Conservation (phyloP, 495 filamentous ascomycete species). For the Talaromyces wortmannii region DNA sequence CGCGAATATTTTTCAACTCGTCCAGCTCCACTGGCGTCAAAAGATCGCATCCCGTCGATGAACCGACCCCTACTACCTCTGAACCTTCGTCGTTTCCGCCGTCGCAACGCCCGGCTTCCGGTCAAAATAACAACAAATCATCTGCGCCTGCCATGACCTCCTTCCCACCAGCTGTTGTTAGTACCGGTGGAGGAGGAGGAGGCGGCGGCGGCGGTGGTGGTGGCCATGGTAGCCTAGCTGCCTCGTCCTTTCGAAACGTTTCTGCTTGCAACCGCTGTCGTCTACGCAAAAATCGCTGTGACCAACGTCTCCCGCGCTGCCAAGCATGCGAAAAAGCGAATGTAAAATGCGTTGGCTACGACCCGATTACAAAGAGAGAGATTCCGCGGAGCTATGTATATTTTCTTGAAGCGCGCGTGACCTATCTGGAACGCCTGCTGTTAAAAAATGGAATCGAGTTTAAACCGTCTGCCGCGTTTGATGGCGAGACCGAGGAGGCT, state of each 20-base stretch:
- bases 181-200: slow-evolving; percentile 6
- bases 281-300: slow-evolving; percentile 88
- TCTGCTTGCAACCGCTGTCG: slow-evolving; percentile 92
- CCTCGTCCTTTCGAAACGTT: slow-evolving; percentile 80
- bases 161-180: slow-evolving; percentile 12
- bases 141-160: slow-evolving; percentile 8
- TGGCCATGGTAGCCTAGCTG: slow-evolving; percentile 21
- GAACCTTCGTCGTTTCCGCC: neutral
- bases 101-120: neutral
- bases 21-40: slow-evolving; percentile 33
- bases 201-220: slow-evolving; percentile 5
- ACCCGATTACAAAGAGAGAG: slow-evolving; percentile 90
- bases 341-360: slow-evolving; percentile 88
- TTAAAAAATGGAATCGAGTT: slow-evolving; percentile 62
- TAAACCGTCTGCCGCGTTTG: slow-evolving; percentile 69
- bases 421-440: slow-evolving; percentile 76
- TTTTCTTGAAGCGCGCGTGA: slow-evolving; percentile 81
- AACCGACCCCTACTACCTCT: slow-evolving; percentile 7
- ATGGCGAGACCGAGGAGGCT: slow-evolving; percentile 49
- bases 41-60: slow-evolving; percentile 28
- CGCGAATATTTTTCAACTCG: slow-evolving; percentile 15
- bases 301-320: slow-evolving; percentile 85
- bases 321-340: slow-evolving; percentile 84
- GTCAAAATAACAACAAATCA: slow-evolving; percentile 9
- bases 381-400: slow-evolving; percentile 93